A percentile compares a stretch with the other conserved stretches of the same genome.
Evolutionary conservation across 2,329 filamentous ascomycete species (phyloP).

Genomic region (Sphaerulina vaccinii): DNA sequence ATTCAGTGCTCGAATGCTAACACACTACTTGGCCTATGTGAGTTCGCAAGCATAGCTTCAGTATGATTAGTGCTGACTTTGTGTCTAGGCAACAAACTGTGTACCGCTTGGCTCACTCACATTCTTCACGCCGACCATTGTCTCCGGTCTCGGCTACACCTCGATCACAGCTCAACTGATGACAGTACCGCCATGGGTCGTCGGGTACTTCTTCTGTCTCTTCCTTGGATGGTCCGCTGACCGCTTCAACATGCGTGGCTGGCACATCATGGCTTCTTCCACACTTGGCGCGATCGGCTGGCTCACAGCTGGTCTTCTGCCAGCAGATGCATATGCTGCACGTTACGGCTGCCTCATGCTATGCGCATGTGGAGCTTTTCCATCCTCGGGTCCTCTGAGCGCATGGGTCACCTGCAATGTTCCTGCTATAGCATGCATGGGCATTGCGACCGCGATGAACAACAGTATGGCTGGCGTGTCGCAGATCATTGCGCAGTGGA

Average conservation of each 20-base stretch:
- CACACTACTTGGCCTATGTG: slow-evolving; percentile 39
- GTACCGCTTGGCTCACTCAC: slow-evolving; percentile 38
- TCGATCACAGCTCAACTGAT: slow-evolving; percentile 45
- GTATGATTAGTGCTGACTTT: neutral
- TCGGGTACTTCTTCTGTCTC: slow-evolving; percentile 35
- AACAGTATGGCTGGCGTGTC: slow-evolving; percentile 41
- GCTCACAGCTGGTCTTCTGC: slow-evolving; percentile 29
- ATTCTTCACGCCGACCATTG: slow-evolving; percentile 56
- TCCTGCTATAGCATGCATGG: slow-evolving; percentile 40
- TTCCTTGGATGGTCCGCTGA: slow-evolving; percentile 32
- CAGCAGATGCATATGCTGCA: slow-evolving; percentile 28
- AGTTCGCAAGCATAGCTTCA: neutral
- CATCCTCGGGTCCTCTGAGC: slow-evolving; percentile 38
- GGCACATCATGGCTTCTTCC: slow-evolving; percentile 27
- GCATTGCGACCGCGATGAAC: slow-evolving; percentile 41
- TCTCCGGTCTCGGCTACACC: slow-evolving; percentile 51
- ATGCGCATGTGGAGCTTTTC: slow-evolving; percentile 41
- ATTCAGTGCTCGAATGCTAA: slow-evolving; percentile 41
- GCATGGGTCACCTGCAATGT: slow-evolving; percentile 44
- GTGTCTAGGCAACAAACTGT: slow-evolving; percentile 28
- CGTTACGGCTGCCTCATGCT: slow-evolving; percentile 42
- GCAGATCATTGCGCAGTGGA: slow-evolving; percentile 44
- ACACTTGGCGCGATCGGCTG: slow-evolving; percentile 29
- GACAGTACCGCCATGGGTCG: slow-evolving; percentile 38
- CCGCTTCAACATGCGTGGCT: slow-evolving; percentile 27